Base-by-base conservation (phyloP, 345 rosid genomes). In the Jatropha curcas region DNA sequence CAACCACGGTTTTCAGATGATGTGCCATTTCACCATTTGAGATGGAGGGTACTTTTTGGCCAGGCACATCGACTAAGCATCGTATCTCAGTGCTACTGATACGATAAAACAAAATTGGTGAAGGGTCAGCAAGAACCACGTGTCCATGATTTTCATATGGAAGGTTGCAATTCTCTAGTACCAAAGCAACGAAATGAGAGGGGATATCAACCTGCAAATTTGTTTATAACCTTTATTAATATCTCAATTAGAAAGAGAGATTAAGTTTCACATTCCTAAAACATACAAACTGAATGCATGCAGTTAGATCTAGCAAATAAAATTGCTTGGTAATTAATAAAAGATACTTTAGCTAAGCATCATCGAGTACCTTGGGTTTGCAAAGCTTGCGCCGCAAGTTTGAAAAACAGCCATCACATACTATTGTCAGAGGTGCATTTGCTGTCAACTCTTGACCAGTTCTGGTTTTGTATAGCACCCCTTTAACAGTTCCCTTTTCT, bases 311-410 rank as follows among this genome's bases (percentile, higher is more conserved):
- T 3, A 37, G 41, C 41, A n/a, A 34, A 34, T 34, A 34, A 34
- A 34, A 34, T 34, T 34, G 37, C 37, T 34, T 34, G 4, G 2
- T 34, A 34, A 34, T 6, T 2, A 6, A 34, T 2, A 34, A 34
- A 34, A 34, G 37, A 34, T 34, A 2, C 37, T 34, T 34, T 34
- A 34, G 37, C 2, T 34, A 2, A 34, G 37, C 37, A 50, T 41
- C 24, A 39, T 74, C 43, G n/a, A n/a, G n/a, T n/a, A 91, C 92
- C 88, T 86, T 85, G n/a, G 97, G 91, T 56, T 86, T 79, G 82
- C 95, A 89, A 27, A 89, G 87, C 60, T 88, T 84, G 68, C 91
- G 91, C 2, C 95, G 91, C 82, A 92, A 72, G 74, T 89, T 89
- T 67, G 97, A 41, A 41, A 41, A 92, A 77, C 27, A 92, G n/a